phyloP scores from a whole-genome alignment of 2,329 filamentous ascomycete species.

The Phyllosticta ampelicida region DNA sequence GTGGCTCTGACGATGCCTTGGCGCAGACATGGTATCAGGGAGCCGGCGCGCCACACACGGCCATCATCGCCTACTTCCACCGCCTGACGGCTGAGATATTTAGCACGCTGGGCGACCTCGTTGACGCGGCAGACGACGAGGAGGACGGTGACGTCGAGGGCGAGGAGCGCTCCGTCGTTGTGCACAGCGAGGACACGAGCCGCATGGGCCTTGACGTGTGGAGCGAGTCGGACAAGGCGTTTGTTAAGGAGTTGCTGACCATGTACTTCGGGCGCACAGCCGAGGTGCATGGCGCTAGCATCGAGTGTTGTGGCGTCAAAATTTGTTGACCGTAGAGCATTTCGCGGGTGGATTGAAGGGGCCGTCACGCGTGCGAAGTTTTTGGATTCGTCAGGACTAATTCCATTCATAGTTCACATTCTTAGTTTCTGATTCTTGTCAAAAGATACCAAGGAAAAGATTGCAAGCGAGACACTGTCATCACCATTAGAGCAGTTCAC shows the following conservation, averaged over 20 bases:
- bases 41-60: slow-evolving; percentile 46
- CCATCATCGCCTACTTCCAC: slow-evolving; percentile 73
- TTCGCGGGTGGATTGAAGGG: too few relatives aligned
- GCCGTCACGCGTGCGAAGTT: too few relatives aligned
- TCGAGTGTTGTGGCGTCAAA: slow-evolving; percentile 63
- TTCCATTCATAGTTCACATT: neutral
- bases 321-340: slow-evolving; percentile 42
- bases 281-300: slow-evolving; percentile 54
- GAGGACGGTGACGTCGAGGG: slow-evolving; percentile 25
- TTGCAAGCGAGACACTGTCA: neutral
- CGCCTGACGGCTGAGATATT: slow-evolving; percentile 59
- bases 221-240: slow-evolving; percentile 59
- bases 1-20: slow-evolving; percentile 35
- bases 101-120: slow-evolving; percentile 49
- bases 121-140: slow-evolving; percentile 38
- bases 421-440: neutral
- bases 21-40: slow-evolving; percentile 21
- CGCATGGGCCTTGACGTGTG: slow-evolving; percentile 69
- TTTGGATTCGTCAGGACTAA: too few relatives aligned
- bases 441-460: neutral
- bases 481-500: neutral
- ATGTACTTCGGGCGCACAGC: slow-evolving; percentile 57
- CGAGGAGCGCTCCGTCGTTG: slow-evolving; percentile 31
- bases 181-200: slow-evolving; percentile 55
- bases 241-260: slow-evolving; percentile 51